These are phyloP conservation scores for Cupressus sempervirens DNA, from an alignment of 75 land plant species.

Conservation along the genomic window DNA sequence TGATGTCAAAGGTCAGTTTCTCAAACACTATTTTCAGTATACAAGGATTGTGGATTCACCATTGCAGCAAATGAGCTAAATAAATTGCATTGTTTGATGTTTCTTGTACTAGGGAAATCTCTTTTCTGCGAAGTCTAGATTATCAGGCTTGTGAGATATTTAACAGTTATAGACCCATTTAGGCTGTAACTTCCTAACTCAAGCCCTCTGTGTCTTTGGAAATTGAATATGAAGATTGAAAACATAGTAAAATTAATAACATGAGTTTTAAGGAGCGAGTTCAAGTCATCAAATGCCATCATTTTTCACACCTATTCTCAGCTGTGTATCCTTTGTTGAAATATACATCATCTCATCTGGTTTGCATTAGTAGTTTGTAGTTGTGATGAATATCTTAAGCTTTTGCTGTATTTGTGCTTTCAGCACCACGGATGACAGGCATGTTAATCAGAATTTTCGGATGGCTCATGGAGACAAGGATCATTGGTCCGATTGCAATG, in stretches of 20 bases:
- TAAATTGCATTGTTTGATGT: not conserved
- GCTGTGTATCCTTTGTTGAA: not conserved
- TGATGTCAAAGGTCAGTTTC: conserved; percentile 59
- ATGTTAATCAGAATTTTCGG: conserved; percentile 53
- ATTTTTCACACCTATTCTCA: not conserved
- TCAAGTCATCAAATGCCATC: not conserved
- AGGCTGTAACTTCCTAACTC: not conserved
- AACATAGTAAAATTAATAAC: not conserved
- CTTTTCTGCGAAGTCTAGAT: not conserved
- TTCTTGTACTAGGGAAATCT: not conserved
- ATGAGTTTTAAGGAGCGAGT: not conserved
- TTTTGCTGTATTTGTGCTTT: not conserved
- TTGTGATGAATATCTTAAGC: not conserved
- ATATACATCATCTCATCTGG: not conserved
- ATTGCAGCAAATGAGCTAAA: not conserved
- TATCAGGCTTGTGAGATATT: not conserved
- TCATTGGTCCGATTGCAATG: conserved; percentile 40
- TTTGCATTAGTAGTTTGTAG: not conserved
- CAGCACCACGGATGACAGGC: conserved; percentile 85
- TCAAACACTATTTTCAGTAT: not conserved
- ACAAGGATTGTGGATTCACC: not conserved
- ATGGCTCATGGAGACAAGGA: conserved; percentile 64
- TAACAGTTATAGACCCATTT: not conserved
- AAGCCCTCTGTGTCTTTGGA: not conserved
- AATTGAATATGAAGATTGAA: not conserved